Evolutionary conservation across 1,139 yeast genomes (phyloP).

Genomic region (Suhomyces panamericanus): DNA sequence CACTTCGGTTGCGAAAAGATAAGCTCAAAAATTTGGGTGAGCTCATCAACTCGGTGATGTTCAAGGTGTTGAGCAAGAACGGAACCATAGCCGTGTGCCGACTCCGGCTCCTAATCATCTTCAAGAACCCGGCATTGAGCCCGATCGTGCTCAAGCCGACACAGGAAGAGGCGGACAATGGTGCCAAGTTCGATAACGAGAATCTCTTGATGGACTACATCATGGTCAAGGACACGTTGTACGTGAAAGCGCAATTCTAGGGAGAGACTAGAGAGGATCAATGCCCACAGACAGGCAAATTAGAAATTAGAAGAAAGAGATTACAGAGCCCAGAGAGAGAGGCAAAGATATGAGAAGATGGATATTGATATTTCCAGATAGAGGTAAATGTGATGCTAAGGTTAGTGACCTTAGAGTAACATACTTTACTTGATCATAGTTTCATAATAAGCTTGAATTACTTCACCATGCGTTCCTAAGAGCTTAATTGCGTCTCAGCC

Average conservation of each 20-base stretch:
- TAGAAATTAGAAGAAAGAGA: not conserved
- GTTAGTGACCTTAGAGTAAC: too few relatives aligned
- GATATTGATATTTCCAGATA: too few relatives aligned
- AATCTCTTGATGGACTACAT: slow-evolving; percentile 32
- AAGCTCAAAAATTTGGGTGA: slow-evolving; percentile 26
- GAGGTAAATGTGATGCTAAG: too few relatives aligned
- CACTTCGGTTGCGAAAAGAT: slow-evolving; percentile 30
- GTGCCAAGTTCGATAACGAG: slow-evolving; percentile 10
- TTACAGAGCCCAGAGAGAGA: not conserved
- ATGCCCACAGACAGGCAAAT: too few relatives aligned
- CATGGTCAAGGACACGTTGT: slow-evolving; percentile 28
- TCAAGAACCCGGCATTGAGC: slow-evolving; percentile 25
- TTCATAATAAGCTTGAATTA: too few relatives aligned
- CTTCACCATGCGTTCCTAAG: too few relatives aligned
- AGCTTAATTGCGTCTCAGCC: too few relatives aligned
- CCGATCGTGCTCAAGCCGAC: slow-evolving; percentile 27
- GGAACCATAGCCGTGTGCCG: slow-evolving; percentile 19
- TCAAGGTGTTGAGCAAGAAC: slow-evolving; percentile 21
- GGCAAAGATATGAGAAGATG: too few relatives aligned
- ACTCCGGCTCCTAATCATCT: slow-evolving; percentile 25
- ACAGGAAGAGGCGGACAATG: slow-evolving; percentile 6
- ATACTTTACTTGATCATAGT: too few relatives aligned
- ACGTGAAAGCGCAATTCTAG: slow-evolving; percentile 22
- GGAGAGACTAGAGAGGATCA: too few relatives aligned
- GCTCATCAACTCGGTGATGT: slow-evolving; percentile 26